Evolutionary conservation across 1,284 basidiomycete genomes (phyloP).

Genomic region (Chalciporus sp.): DNA sequence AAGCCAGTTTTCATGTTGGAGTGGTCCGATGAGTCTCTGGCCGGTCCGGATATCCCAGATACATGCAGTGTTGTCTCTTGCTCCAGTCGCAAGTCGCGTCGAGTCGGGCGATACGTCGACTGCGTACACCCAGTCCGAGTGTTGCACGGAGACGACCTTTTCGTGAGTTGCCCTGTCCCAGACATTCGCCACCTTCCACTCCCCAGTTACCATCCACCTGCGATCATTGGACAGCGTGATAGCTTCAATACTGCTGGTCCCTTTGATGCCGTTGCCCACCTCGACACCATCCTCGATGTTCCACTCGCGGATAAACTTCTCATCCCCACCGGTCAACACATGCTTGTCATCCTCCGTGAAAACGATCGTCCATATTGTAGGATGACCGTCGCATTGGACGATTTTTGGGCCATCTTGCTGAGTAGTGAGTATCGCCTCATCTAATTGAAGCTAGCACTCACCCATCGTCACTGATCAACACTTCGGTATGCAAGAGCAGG

Average conservation of each 20-base stretch:
- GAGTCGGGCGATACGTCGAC: neutral
- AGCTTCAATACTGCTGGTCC: neutral
- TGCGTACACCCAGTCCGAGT: neutral
- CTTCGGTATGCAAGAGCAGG: too few relatives aligned
- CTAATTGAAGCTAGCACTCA: too few relatives aligned
- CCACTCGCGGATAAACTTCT: constrained; percentile 3
- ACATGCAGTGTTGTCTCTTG: neutral
- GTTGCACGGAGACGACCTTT: neutral
- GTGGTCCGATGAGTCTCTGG: neutral
- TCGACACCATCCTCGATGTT: neutral
- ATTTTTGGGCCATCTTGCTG: too few relatives aligned
- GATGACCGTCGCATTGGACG: too few relatives aligned
- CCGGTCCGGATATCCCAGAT: neutral
- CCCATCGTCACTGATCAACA: too few relatives aligned
- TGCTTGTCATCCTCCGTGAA: too few relatives aligned
- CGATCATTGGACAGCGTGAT: constrained; percentile 6
- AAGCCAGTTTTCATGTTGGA: neutral
- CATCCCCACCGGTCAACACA: neutral
- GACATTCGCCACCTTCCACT: neutral
- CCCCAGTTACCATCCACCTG: constrained; percentile 11
- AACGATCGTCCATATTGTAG: too few relatives aligned
- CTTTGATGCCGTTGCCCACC: neutral
- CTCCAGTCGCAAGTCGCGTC: neutral
- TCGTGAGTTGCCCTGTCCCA: constrained; percentile 3
- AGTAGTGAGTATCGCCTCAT: too few relatives aligned